Base-by-base conservation (phyloP, 2,329 filamentous ascomycete species). In the Paecilomyces sp. region DNA sequence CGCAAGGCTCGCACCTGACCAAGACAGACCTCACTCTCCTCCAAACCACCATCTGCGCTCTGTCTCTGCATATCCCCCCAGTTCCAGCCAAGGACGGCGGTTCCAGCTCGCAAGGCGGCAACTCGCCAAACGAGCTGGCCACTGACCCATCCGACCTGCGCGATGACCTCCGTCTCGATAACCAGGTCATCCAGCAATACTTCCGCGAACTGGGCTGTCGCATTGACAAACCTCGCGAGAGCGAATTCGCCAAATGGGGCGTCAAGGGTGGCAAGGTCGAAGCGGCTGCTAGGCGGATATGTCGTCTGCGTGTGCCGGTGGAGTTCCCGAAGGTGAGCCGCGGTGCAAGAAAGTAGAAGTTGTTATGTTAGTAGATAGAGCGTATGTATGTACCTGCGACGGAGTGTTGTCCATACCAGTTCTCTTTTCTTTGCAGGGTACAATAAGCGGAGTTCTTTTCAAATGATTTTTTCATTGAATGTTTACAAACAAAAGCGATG, bases 231-330 rank as follows among this genome's bases (percentile, higher is more conserved):
- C 72, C 75, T 31, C 68, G 69, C 18, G 76, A 78, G 62, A 66
- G 67, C 0, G 78, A 79, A 63, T 74, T 74, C 60, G 69, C 65
- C 25, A 76, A 74, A 58, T 78, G 73, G 71, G 74, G 72, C 13
- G 71, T 79, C 55, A 86, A 83, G 60, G 81, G 86, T 64, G 83
- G 82, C 33, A 87, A 86, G 70, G 83, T 84, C 1, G 82, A 85
- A 68, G 83, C 82, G 3, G 73, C 75, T 22, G 71, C 73, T 9
- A 72, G 70, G 57, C 76, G 82, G 61, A 77, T 92, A 56, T 92
- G 89, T 12, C 86, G 86, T 66, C 77, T 97, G 67, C 85, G 83
- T 66, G 74, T 97, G 63, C 94, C 94, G 2, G 78, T 97, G 54
- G 83, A 87, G 61, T 97, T 97, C 72, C 94, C 93, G 1, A 92